Evolutionary conservation across 2,329 filamentous ascomycete genomes (phyloP).

Genomic region (Penicillium sp.): DNA sequence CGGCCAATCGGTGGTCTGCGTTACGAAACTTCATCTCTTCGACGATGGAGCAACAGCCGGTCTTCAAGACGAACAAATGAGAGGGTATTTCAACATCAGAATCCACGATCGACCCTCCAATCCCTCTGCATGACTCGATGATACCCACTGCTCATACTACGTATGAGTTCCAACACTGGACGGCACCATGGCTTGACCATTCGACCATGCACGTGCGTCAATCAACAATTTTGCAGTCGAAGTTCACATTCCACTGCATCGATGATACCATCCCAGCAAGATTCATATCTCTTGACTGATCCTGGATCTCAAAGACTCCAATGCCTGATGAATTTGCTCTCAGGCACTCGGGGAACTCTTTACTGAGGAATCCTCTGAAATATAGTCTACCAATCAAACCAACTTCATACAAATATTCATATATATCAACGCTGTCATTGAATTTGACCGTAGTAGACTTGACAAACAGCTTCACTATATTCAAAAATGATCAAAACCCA

Average conservation of each 20-base stretch:
- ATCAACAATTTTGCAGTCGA: background rate
- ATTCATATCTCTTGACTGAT: background rate
- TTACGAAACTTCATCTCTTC: conserved; percentile 78
- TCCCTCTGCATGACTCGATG: background rate
- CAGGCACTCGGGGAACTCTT: background rate
- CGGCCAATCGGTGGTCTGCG: conserved; percentile 71
- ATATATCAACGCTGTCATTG: background rate
- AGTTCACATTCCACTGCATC: background rate
- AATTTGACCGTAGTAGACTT: background rate
- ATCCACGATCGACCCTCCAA: background rate
- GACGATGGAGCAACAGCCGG: conserved; percentile 86
- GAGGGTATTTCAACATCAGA: background rate
- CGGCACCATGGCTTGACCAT: background rate
- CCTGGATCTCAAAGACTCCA: background rate
- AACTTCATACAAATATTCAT: background rate
- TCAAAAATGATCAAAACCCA: background rate
- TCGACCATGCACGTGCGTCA: background rate
- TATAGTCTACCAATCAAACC: background rate
- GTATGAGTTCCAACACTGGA: background rate
- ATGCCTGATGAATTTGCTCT: background rate
- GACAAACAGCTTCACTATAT: background rate
- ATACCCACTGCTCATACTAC: background rate
- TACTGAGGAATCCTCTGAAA: background rate
- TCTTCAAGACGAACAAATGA: conserved; percentile 55
- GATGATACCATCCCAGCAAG: background rate